phyloP scores from a whole-genome alignment of 2,329 filamentous ascomycete genomes.

The Fusarium solani-melongenae region DNA sequence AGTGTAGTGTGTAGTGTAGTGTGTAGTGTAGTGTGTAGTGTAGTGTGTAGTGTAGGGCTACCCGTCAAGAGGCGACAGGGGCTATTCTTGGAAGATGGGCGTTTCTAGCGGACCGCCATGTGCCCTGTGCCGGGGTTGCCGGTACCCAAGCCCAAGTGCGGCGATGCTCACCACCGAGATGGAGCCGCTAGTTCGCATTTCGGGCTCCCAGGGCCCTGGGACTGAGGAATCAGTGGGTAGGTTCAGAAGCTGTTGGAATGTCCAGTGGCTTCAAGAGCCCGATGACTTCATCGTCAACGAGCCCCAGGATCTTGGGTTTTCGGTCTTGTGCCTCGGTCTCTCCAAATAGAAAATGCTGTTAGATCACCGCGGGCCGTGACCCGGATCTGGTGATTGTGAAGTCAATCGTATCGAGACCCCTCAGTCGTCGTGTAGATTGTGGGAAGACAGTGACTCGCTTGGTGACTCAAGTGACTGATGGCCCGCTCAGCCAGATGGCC shows the following conservation, averaged over 20 bases:
- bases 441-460: slow-evolving; percentile 16
- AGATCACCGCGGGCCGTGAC: slow-evolving; percentile 6
- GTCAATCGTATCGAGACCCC: background rate
- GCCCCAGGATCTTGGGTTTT: slow-evolving; percentile 10
- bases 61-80: slow-evolving; percentile 22
- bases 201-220: slow-evolving; percentile 23
- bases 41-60: slow-evolving; percentile 13
- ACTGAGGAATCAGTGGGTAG: slow-evolving; percentile 15
- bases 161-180: slow-evolving; percentile 28
- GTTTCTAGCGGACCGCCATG: slow-evolving; percentile 29
- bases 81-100: slow-evolving; percentile 42
- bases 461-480: slow-evolving; percentile 30
- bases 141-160: slow-evolving; percentile 16
- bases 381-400: slow-evolving; percentile 23
- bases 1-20: slow-evolving; percentile 5
- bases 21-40: background rate
- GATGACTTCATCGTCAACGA: slow-evolving; percentile 36
- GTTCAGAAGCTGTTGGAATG: slow-evolving; percentile 27
- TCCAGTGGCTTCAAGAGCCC: background rate
- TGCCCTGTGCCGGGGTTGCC: slow-evolving; percentile 38
- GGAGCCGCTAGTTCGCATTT: slow-evolving; percentile 18
- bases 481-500: background rate
- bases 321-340: slow-evolving; percentile 13
- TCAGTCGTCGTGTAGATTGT: background rate
- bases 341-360: slow-evolving; percentile 24